Percentiles rank a stretch among this genome's conserved stretches.
Conservation (phyloP, 768 basidiomycete genomes). For the Rhodotorula diobovata region DNA sequence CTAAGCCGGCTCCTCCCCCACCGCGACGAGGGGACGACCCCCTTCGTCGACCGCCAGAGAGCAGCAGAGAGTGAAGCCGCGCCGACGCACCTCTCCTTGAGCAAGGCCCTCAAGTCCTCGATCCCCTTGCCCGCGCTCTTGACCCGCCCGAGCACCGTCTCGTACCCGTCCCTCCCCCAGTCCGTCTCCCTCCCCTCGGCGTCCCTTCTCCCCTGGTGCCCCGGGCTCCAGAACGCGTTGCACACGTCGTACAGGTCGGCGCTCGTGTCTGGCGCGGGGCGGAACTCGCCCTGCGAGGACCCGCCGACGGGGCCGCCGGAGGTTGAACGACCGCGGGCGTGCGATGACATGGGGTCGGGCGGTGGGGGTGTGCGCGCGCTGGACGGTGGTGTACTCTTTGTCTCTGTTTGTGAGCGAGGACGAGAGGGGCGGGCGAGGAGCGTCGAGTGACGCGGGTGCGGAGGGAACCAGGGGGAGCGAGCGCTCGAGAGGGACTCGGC, state of each 20-base stretch:
- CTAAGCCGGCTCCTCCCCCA: background rate
- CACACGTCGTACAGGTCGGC: constrained; percentile 66
- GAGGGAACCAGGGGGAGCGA: no score
- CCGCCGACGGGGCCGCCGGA: background rate
- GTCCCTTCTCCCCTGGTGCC: constrained; percentile 44
- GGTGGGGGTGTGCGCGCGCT: no score
- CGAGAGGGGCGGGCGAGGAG: background rate
- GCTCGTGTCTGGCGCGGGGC: background rate
- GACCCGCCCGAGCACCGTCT: constrained; percentile 47
- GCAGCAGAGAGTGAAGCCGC: no score
- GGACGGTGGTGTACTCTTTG: no score
- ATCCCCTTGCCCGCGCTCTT: constrained; percentile 58
- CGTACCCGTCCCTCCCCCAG: constrained; percentile 45
- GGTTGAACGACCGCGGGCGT: constrained; percentile 1
- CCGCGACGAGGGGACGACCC: no score
- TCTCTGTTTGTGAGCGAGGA: background rate
- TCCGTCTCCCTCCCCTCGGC: constrained; percentile 18
- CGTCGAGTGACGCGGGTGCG: no score
- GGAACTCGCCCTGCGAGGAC: constrained; percentile 5
- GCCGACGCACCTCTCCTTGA: constrained; percentile 79
- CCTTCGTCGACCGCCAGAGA: no score
- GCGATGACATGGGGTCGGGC: background rate
- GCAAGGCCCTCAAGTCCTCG: constrained; percentile 80
- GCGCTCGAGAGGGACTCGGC: no score
- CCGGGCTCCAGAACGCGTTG: constrained; percentile 82